Evolutionary conservation across 768 basidiomycete species (phyloP), one percentile per base, ranked within the genome.

Genomic region (Termitomyces sp.): DNA sequence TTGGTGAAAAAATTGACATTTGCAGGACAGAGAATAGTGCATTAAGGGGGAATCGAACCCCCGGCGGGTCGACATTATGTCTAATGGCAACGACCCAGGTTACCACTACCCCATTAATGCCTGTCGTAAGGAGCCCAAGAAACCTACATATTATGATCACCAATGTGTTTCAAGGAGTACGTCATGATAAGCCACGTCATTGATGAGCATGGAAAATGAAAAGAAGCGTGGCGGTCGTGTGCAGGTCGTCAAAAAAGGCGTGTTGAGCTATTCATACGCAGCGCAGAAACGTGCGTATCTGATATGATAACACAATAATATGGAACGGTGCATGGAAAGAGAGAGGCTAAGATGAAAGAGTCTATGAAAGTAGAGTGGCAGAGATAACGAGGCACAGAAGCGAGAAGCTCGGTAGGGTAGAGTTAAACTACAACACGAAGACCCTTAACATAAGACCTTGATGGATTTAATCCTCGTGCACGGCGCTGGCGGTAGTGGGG

Each of bases 1-100:
- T n/a, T n/a, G n/a, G n/a, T n/a, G n/a, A n/a, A n/a, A n/a, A n/a
- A n/a, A n/a, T n/a, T n/a, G n/a, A n/a, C n/a, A n/a, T n/a, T n/a
- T n/a, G n/a, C n/a, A n/a, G n/a, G n/a, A n/a, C n/a, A n/a, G n/a
- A n/a, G n/a, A n/a, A n/a, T 8, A 2, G 16, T 88, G 87, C 87
- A 89, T 89, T 87, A 89, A 89, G 86, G 63, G 88, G 87, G 88
- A 89, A 89, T 89, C 85, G 87, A 89, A 89, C 88, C 86, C 87
- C 86, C 88, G 88, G 88, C 88, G 88, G 88, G 86, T 89, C 88
- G 87, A 85, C 15, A 18, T 5, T 0, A 16, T 4, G 0, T 3
- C 5, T 6, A 36, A 50, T 48, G 48, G 40, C 42, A 58, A 53
- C 55, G 53, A 55, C 52, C 60, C 60, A 61, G 53, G 52, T 61